phyloP scores from a whole-genome alignment of 345 rosid genomes.

The Eucalyptus sp. region DNA sequence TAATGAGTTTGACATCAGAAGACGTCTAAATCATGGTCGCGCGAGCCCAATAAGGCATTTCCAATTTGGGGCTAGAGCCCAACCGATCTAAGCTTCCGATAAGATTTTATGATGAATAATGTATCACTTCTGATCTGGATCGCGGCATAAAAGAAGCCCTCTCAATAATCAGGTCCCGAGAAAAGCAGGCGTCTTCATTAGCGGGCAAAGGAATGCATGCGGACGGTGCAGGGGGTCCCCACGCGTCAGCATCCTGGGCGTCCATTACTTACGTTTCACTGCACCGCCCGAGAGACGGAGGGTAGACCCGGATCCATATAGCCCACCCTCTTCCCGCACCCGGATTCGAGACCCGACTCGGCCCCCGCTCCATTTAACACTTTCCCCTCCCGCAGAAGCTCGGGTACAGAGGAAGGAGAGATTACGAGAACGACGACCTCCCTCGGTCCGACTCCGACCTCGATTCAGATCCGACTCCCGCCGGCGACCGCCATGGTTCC shows the following conservation, averaged over 20 bases:
- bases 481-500: conserved; percentile 48
- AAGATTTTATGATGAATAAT: neutral
- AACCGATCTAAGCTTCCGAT: neutral
- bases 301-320: neutral
- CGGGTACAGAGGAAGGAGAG: neutral
- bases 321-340: neutral
- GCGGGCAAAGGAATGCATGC: neutral
- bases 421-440: neutral
- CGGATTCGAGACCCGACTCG: neutral
- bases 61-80: neutral
- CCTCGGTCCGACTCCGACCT: neutral
- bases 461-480: conserved; percentile 32
- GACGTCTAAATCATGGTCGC: accelerated
- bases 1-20: accelerated
- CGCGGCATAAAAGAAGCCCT: neutral
- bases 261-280: neutral
- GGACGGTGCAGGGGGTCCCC: neutral
- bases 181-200: neutral
- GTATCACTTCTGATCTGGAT: neutral
- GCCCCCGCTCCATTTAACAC: neutral
- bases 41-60: neutral
- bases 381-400: neutral
- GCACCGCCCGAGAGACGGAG: neutral
- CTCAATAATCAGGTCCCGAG: neutral
- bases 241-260: neutral